Evolutionary conservation across 2,329 filamentous ascomycete genomes (phyloP), one percentile per base, ranked within the genome.

Genomic region (Aspergillus sp.): DNA sequence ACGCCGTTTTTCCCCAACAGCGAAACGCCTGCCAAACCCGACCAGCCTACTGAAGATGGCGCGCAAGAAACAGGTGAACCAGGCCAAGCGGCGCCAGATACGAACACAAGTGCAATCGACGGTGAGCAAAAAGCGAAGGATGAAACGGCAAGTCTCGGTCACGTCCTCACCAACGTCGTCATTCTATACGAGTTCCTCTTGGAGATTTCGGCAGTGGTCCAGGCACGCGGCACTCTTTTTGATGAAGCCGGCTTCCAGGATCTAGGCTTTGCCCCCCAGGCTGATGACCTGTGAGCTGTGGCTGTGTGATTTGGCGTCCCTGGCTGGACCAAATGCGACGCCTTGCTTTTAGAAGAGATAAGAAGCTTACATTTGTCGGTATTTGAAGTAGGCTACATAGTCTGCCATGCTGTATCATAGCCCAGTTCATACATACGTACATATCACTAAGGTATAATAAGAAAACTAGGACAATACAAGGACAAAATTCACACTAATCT

Each of bases 151-250:
- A 90, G 87, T 7, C 84, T 95, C 4, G 91, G 88, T 41, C 90
- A 93, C 70, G 79, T 93, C 11, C 77, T 95, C 61, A 93, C 90
- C 6, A 95, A 93, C 70, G 85, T 89, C 41, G 84, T 93, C 57
- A 84, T 93, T 51, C 79, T 92, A 57, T 90, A 95, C 71, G 89
- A 90, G 37, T 95, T 95, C 70, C 75, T 93, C 50, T 81, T 93
- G 50, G 90, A 95, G 73, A 73, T 93, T 56, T 87, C 89, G 2
- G 88, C 89, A 25, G 74, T 93, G 65, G 81, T 92, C 58, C 90
- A 93, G 71, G 87, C 90, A 37, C 81, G 90, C 55, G 89, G 88
- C 23, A 87, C 87, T 12, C 72, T 93, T 48, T 93, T 93, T 73
- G 88, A 88, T 54, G 90, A 93, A 72, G 87, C 91, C 25, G 84